Evolutionary conservation across 2,329 filamentous ascomycete species (phyloP).

Genomic region (Chalaropsis ovoidea): DNA sequence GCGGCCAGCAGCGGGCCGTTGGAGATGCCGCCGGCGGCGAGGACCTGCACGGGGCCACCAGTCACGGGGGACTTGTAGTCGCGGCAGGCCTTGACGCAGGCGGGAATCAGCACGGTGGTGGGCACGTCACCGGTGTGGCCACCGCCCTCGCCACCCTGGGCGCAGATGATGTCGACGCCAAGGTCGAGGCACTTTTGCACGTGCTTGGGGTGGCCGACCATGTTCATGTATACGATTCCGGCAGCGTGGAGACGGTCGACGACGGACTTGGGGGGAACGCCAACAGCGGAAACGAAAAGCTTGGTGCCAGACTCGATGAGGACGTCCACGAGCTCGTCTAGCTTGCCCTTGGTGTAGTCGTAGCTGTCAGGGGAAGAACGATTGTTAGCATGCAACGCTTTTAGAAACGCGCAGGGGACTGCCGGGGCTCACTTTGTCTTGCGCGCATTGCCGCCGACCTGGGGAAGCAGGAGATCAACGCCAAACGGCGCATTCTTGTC

Average conservation of each 20-base stretch:
- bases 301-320: conserved; percentile 85
- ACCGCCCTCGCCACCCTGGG: conserved; percentile 93
- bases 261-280: conserved; percentile 77
- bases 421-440: conserved; percentile 65
- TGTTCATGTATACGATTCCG: conserved; percentile 97
- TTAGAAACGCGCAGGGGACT: not conserved
- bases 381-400: conserved; percentile 21
- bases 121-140: conserved; percentile 93
- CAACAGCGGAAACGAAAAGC: conserved; percentile 94
- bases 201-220: conserved; percentile 99
- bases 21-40: conserved; percentile 89
- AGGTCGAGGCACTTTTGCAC: conserved; percentile 89
- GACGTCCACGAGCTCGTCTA: conserved; percentile 78
- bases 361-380: conserved; percentile 52
- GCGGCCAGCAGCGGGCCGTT: conserved; percentile 86
- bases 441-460: conserved; percentile 85
- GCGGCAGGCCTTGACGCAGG: conserved; percentile 71
- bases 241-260: conserved; percentile 82
- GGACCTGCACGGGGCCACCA: conserved; percentile 75
- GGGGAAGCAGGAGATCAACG: conserved; percentile 84
- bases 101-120: conserved; percentile 83
- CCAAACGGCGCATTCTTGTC: conserved; percentile 95
- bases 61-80: conserved; percentile 79
- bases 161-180: conserved; percentile 93
- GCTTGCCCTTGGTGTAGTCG: conserved; percentile 99